Evolutionary conservation across 805 yeast genomes (phyloP), one percentile per base, ranked within the genome.

Genomic region (Scheffersomyces amazonensis): DNA sequence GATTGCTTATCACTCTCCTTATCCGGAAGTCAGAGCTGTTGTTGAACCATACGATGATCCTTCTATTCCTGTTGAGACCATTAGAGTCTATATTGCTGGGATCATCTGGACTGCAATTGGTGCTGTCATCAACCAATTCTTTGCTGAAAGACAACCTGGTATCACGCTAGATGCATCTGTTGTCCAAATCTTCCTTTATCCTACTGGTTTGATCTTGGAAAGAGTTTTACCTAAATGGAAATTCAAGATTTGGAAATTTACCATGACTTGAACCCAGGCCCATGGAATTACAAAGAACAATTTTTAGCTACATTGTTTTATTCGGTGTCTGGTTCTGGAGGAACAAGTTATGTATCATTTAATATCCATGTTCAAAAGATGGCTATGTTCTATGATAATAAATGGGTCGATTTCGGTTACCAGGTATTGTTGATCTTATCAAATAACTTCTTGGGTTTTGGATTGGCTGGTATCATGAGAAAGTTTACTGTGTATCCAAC

Each of bases 271-370:
- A 78, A 78, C 53, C 83, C 82, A 2, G 83, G 85, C 5, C 81
- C 81, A 12, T 81, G 85, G 83, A 62, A 74, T 50, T 54, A 73
- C 49, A 81, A 81, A 50, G 88, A 81, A 54, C 87, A 81, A 56
- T 58, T 41, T 76, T 72, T n/a, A 59, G 68, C 31, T 57, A 66
- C 45, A 62, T 69, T 23, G 19, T 44, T 48, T 27, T 45, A 42
- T 58, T 40, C 87, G 9, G 56, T 70, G 23, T 41, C 54, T 31
- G 40, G 33, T n/a, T 52, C 56, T 37, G 40, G 33, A 11, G 40
- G 33, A 11, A 27, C 36, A 2, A 22, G 36, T 5, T 47, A 48
- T 37, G 73, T 70, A 48, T 37, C 46, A 43, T 54, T 29, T 16
- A 67, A 66, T 21, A 54, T 42, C 32, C 41, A 48, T 39, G 32